Evolutionary conservation across 805 yeast species (phyloP).

Genomic region (Pichia deserticola): DNA sequence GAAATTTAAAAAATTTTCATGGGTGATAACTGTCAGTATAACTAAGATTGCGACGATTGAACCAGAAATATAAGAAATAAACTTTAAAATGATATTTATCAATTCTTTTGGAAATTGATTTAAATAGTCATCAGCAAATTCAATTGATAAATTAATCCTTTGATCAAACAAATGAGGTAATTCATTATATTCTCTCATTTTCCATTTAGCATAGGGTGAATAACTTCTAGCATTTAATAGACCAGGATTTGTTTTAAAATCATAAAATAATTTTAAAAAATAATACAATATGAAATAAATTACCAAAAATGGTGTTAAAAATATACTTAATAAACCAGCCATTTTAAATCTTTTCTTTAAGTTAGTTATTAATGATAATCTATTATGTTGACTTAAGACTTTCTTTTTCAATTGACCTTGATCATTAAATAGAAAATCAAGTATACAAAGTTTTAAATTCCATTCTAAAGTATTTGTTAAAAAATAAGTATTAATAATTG

Average conservation of each 20-base stretch:
- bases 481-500: slow-evolving; percentile 25
- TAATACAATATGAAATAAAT: slow-evolving; percentile 74
- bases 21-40: slow-evolving; percentile 68
- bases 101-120: slow-evolving; percentile 88
- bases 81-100: slow-evolving; percentile 46
- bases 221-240: slow-evolving; percentile 78
- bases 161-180: slow-evolving; percentile 80
- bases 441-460: slow-evolving; percentile 83
- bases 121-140: slow-evolving; percentile 74
- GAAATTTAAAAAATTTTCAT: slow-evolving; percentile 83
- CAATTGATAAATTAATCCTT: slow-evolving; percentile 68
- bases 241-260: slow-evolving; percentile 82
- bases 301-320: slow-evolving; percentile 81
- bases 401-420: slow-evolving; percentile 73
- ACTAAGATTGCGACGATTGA: slow-evolving; percentile 87
- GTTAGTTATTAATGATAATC: slow-evolving; percentile 60
- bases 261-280: slow-evolving; percentile 88
- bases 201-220: slow-evolving; percentile 94
- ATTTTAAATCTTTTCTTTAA: slow-evolving; percentile 72
- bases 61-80: slow-evolving; percentile 71
- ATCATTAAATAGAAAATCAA: slow-evolving; percentile 77
- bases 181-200: slow-evolving; percentile 88
- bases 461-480: slow-evolving; percentile 89
- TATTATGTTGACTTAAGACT: slow-evolving; percentile 63
- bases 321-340: slow-evolving; percentile 78